phyloP scores from a whole-genome alignment of 331 rosid species.

The Acacia pycnantha region DNA sequence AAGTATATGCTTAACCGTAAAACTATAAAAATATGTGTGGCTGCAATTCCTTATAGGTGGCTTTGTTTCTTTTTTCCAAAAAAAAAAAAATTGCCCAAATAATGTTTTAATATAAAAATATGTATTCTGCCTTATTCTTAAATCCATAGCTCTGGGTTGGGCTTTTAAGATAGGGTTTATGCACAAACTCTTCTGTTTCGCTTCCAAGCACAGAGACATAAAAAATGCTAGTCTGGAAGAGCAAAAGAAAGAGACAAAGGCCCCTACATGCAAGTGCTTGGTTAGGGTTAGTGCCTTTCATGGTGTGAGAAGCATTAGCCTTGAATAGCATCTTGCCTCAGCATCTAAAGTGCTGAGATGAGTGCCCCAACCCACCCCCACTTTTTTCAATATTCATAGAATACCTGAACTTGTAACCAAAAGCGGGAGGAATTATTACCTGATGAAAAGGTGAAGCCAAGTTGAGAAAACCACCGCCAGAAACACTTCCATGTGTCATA shows the following conservation, averaged over 20 bases:
- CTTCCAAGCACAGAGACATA: background rate
- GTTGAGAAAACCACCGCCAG: conserved; percentile 54
- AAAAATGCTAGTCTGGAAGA: background rate
- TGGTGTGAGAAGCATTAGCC: background rate
- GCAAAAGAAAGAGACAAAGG: background rate
- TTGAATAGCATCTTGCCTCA: background rate
- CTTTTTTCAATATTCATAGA: background rate
- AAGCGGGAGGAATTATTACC: conserved; percentile 39
- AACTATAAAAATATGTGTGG: background rate
- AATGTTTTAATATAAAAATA: background rate
- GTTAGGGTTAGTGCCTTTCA: background rate
- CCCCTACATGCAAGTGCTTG: background rate
- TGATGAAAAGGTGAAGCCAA: conserved; percentile 55
- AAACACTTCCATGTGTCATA: conserved; percentile 47
- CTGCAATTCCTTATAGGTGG: background rate
- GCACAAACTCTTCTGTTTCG: background rate
- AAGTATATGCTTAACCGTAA: background rate
- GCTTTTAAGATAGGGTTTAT: background rate
- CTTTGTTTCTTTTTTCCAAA: background rate
- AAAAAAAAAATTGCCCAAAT: background rate
- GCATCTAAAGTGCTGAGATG: background rate
- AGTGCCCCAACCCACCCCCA: background rate
- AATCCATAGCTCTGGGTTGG: background rate
- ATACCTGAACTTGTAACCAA: background rate
- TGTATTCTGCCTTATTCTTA: background rate